These are phyloP conservation scores for Thalia dealbata DNA, from an alignment of 176 grass and related monocot species.

Conservation along the genomic window DNA sequence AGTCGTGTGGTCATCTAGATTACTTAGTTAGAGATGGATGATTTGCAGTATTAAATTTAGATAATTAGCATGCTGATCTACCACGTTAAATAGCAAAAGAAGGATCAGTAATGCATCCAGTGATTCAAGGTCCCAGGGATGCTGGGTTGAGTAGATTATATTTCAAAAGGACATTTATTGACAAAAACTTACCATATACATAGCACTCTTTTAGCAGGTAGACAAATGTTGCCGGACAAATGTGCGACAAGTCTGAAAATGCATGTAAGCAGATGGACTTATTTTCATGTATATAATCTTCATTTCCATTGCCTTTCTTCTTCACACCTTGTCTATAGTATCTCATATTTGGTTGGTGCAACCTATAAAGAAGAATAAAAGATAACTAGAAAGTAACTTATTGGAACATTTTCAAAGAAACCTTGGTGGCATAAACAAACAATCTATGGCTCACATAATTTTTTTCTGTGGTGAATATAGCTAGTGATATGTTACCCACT, in stretches of 20 bases:
- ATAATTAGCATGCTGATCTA: not conserved
- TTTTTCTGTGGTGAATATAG: not conserved
- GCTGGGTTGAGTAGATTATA: not conserved
- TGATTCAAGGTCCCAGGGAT: slow-evolving; percentile 4
- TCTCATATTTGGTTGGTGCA: slow-evolving; percentile 19
- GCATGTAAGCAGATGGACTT: slow-evolving; percentile 55
- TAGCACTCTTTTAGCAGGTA: slow-evolving; percentile 87
- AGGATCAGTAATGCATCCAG: slow-evolving; percentile 2
- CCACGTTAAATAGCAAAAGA: not conserved
- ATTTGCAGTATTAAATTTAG: not conserved
- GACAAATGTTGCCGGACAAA: slow-evolving; percentile 60
- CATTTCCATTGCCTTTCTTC: slow-evolving; percentile 8
- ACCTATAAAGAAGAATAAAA: not conserved
- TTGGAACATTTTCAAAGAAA: not conserved
- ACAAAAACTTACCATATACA: slow-evolving; percentile 43
- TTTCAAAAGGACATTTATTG: not conserved
- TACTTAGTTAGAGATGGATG: not conserved
- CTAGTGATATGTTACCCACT: not conserved
- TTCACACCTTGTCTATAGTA: slow-evolving; percentile 9
- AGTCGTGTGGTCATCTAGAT: not conserved
- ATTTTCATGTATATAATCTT: slow-evolving; percentile 21
- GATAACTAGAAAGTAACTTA: not conserved
- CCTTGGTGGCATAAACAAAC: not conserved
- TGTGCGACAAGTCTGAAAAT: slow-evolving; percentile 72
- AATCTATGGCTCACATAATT: not conserved